Percentiles rank a stretch among this genome's conserved stretches.
Conservation (phyloP, 805 yeast genomes). For the Saccharomycopsis capsularis region DNA sequence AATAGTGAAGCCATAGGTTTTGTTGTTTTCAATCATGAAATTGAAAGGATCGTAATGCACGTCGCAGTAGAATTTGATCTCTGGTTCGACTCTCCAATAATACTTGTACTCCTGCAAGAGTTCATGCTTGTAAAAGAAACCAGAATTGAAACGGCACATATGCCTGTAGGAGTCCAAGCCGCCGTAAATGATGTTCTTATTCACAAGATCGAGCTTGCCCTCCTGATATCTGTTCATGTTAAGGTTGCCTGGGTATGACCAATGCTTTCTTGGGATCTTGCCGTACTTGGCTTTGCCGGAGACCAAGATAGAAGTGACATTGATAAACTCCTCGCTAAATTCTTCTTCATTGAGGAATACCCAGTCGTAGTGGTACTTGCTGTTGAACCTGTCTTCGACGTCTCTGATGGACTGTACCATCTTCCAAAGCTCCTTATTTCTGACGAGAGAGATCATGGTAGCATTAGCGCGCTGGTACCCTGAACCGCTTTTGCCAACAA, state of each 20-base stretch:
- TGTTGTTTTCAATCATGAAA: constrained; percentile 35
- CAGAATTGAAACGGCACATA: constrained; percentile 72
- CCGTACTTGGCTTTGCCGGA: constrained; percentile 40
- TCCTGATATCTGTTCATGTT: constrained; percentile 30
- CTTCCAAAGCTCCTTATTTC: constrained; percentile 64
- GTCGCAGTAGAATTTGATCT: constrained; percentile 48
- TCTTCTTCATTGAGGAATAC: constrained; percentile 52
- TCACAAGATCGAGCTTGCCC: constrained; percentile 25
- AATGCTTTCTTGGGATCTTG: constrained; percentile 36
- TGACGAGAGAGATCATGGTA: constrained; percentile 70
- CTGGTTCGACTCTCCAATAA: constrained; percentile 58
- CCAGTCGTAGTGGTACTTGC: constrained; percentile 81
- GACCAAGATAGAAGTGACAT: constrained; percentile 27
- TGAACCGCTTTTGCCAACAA: no score
- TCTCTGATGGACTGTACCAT: constrained; percentile 59
- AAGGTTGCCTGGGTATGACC: constrained; percentile 41
- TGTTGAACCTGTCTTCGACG: constrained; percentile 85
- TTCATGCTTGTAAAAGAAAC: constrained; percentile 45
- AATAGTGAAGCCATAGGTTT: constrained; percentile 44
- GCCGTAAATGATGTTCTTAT: constrained; percentile 37
- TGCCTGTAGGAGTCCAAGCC: constrained; percentile 45
- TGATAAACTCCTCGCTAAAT: constrained; percentile 35
- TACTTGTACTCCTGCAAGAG: constrained; percentile 42
- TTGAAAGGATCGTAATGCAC: constrained; percentile 49
- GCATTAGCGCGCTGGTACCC: constrained; percentile 51